Conservation (phyloP, 2,329 filamentous ascomycete genomes). For the Pseudogymnoascus sp. region DNA sequence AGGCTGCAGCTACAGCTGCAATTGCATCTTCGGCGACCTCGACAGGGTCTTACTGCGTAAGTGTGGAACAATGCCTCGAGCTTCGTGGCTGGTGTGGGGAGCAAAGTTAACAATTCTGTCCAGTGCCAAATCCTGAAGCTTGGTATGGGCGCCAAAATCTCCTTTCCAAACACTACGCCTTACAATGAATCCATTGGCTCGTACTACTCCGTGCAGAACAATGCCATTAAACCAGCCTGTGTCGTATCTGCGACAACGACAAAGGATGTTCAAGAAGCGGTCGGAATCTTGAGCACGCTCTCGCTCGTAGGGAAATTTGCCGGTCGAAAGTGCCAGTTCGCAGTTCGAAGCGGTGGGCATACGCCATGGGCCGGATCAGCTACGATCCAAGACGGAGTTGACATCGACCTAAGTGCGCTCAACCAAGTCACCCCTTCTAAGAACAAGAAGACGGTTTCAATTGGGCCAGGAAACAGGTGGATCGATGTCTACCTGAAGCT, state of each 20-base stretch:
- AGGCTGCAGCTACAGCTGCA: not conserved
- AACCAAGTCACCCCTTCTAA: conserved; percentile 16
- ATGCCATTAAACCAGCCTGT: conserved; percentile 21
- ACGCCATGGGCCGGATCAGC: conserved; percentile 45
- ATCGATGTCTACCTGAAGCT: conserved; percentile 30
- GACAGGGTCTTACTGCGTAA: not conserved
- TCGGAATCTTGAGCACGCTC: conserved; percentile 9
- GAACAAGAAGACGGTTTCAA: conserved; percentile 21
- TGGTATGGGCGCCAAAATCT: conserved; percentile 8
- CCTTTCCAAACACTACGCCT: conserved; percentile 1
- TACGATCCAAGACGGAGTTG: conserved; percentile 36
- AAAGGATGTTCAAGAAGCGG: conserved; percentile 19
- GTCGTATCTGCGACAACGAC: conserved; percentile 20
- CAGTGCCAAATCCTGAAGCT: conserved; percentile 4
- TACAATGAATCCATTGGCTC: conserved; percentile 6
- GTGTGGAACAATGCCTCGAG: not conserved
- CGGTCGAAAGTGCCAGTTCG: conserved; percentile 34
- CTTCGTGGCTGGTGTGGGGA: not conserved
- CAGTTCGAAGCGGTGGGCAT: conserved; percentile 49
- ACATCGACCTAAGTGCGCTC: conserved; percentile 36
- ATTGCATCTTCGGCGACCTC: not conserved
- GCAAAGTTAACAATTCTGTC: not conserved
- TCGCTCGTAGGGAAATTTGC: not conserved
- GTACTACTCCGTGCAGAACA: conserved; percentile 16
- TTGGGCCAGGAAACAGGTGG: conserved; percentile 33